Percentiles rank a stretch among this genome's conserved stretches.
Evolutionary conservation across 371 early-diverging fungal genomes (phyloP).

Genomic region (Conidiobolus incongruus): DNA sequence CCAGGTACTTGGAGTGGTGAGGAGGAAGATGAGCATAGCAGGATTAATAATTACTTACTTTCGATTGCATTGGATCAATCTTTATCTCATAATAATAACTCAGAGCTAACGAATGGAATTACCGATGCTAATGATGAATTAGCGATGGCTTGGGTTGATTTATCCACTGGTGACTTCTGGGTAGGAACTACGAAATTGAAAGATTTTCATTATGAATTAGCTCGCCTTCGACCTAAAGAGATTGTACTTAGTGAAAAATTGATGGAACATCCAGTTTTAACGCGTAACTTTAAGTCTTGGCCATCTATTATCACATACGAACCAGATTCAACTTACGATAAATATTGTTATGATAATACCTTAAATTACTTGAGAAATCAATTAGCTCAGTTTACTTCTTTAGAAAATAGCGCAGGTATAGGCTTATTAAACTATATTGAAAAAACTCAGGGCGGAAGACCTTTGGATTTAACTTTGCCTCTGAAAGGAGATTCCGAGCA

Average conservation of each 20-base stretch:
- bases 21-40: conserved; percentile 5
- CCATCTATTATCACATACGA: conserved; percentile 10
- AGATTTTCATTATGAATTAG: conserved; percentile 35
- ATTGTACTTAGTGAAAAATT: conserved; percentile 26
- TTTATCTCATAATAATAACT: conserved; percentile 28
- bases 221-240: conserved; percentile 67
- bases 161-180: conserved; percentile 76
- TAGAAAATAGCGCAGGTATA: conserved; percentile 21
- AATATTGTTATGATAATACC: neutral
- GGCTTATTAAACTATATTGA: conserved; percentile 26
- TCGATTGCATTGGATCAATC: conserved; percentile 32
- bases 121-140: conserved; percentile 9
- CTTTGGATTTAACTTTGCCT: conserved; percentile 20
- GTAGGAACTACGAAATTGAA: conserved; percentile 23
- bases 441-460: conserved; percentile 20
- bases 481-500: conserved; percentile 15
- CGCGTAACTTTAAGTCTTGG: conserved; percentile 6
- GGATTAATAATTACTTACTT: neutral
- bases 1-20: conserved; percentile 73
- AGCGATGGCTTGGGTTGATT: conserved; percentile 77
- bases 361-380: neutral
- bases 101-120: conserved; percentile 5
- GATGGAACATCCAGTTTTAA: conserved; percentile 7
- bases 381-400: conserved; percentile 10
- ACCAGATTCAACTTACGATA: neutral